Evolutionary conservation across 495 filamentous ascomycete species (phyloP), one percentile per base, ranked within the genome.

Genomic region (Diplogelasinospora grovesii): DNA sequence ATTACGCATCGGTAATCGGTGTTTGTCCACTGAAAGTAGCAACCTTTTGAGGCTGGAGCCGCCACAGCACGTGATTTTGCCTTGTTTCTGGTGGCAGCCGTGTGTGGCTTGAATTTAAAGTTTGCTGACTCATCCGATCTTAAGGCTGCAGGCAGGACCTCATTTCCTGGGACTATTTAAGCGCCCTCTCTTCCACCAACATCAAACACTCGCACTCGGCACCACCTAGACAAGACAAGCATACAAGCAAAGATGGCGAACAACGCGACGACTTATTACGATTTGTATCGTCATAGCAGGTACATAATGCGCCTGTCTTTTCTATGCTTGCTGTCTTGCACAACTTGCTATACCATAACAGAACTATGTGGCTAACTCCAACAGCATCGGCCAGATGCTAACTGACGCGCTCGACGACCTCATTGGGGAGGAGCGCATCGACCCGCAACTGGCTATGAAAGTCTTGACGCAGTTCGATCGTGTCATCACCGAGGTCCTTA

Each of bases 401-500:
- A 95, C 88, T 36, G 93, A 99, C 68, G 92, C 89, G 19, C 86
- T 99, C 41, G 93, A 99, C 64, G 86, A 94, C 45, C 69, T 97
- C 47, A 95, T 99, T 66, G 89, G 83, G 54, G 81, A 86, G 40
- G 83, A 86, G 43, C 82, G 84, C 27, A 96, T 99, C 63, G 89
- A 95, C 65, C 93, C 93, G 14, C 93, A 99, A 65, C 79, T 97
- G 25, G 93, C 93, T 22, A 96, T 96, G 87, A 95, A 95, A 73
- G 86, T 99, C 39, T 73, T 99, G 36, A 79, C 77, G 36, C 87
- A 92, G 65, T 97, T 95, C 64, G 93, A 99, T 60, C 78, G 83
- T 40, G 76, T 81, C 34, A 83, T 99, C 38, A 82, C 92, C 9
- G 86, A 95, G 52, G 82, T 93, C 3, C 66, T 99, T 40, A 80